Evolutionary conservation across 345 rosid genomes (phyloP), one percentile per base, ranked within the genome.

Genomic region (Schrenkiella parvula): DNA sequence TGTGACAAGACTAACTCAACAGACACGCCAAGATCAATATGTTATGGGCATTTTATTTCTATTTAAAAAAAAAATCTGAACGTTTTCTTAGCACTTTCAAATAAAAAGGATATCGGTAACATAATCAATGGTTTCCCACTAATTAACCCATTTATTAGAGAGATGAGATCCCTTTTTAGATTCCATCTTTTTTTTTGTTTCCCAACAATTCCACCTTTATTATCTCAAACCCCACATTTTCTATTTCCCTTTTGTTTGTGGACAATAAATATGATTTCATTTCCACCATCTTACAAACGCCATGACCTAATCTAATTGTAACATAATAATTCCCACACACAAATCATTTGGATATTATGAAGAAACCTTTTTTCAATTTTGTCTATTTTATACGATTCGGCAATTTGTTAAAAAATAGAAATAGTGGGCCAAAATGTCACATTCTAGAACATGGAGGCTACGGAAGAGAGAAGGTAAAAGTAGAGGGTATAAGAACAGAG

Each of bases 101-200:
- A 42, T 69, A 64, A 55, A 55, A 15, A 47, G n/a, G n/a, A 54
- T 12, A 6, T 53, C 4, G 71, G 69, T 75, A 52, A 68, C 64
- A 75, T 68, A 69, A 69, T 76, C 65, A 69, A 55, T 63, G 66
- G 58, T n/a, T 53, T 37, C 18, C 79, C 79, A 69, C 79, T 76
- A 76, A 76, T 76, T 69, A 76, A 75, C 50, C 56, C 42, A 50
- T 51, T 66, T 8, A 21, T 34, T 42, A 53, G 47, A 59, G 68
- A 74, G 26, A 73, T 37, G 57, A 46, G 11, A 66, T 58, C 64
- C 64, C 52, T 67, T 61, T 74, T 43, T 41, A 61, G 44, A 62
- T 75, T 68, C 67, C 69, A 43, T 32, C 32, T 39, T 37, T 31
- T 64, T 39, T 37, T 31, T 64, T 17, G 44, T 58, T 23, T 29